A percentile compares a stretch with the other conserved stretches of the same genome.
phyloP scores from a whole-genome alignment of 2,329 filamentous ascomycete species.

The Xylaria sp. region DNA sequence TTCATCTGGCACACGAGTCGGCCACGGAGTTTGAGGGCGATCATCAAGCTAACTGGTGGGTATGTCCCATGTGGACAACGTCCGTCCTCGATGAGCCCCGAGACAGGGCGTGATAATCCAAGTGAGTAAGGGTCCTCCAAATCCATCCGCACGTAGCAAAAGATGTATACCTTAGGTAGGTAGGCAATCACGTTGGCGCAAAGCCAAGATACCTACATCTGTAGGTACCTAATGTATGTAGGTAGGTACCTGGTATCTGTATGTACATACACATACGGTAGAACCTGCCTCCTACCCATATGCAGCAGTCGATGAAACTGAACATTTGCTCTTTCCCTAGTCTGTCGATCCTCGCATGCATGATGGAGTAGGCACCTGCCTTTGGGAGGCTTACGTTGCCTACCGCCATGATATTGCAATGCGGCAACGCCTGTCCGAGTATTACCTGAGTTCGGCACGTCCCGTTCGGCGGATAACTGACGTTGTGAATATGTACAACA shows the following conservation, averaged over 20 bases:
- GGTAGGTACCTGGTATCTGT: constrained; percentile 5
- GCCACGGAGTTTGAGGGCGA: neutral
- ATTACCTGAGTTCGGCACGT: constrained; percentile 7
- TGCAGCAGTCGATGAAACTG: constrained; percentile 27
- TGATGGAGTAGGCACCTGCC: neutral
- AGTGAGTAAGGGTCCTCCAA: neutral
- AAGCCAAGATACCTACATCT: too few species aligned
- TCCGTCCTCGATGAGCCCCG: neutral
- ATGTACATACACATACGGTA: constrained; percentile 6
- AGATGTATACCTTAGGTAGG: neutral
- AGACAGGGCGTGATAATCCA: neutral
- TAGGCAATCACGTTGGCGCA: neutral
- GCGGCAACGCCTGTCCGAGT: neutral
- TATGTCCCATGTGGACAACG: constrained; percentile 6
- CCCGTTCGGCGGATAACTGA: neutral
- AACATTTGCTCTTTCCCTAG: constrained; percentile 18
- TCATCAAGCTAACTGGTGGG: neutral
- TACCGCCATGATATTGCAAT: neutral
- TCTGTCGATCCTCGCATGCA: constrained; percentile 25
- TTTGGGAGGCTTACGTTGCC: neutral
- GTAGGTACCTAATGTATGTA: too few species aligned
- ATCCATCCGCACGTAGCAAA: neutral
- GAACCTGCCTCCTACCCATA: constrained; percentile 13
- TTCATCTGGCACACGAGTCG: constrained; percentile 8
- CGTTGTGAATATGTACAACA: neutral